These are phyloP conservation scores for Thelonectria blattea DNA, from an alignment of 2,329 filamentous ascomycete genomes.

Conservation along the genomic window DNA sequence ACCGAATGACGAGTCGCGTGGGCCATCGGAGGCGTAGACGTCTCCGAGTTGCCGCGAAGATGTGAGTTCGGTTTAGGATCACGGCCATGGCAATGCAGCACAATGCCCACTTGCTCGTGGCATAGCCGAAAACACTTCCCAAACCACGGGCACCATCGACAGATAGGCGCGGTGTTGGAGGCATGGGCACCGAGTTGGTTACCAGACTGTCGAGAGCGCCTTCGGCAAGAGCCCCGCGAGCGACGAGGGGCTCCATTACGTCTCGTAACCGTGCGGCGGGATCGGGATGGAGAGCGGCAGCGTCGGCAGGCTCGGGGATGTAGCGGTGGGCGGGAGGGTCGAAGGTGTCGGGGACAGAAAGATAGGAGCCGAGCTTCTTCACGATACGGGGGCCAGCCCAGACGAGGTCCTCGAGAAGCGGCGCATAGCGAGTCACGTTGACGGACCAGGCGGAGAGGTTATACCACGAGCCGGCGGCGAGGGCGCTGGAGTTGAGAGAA, in stretches of 20 bases:
- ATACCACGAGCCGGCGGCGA: slow-evolving; percentile 50
- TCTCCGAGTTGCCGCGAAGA: slow-evolving; percentile 88
- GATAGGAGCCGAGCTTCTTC: slow-evolving; percentile 69
- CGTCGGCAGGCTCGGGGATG: slow-evolving; percentile 28
- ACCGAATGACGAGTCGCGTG: slow-evolving; percentile 71
- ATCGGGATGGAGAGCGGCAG: slow-evolving; percentile 31
- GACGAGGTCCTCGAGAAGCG: slow-evolving; percentile 72
- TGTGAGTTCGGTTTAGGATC: slow-evolving; percentile 87
- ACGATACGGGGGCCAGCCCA: slow-evolving; percentile 74
- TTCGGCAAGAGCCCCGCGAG: slow-evolving; percentile 14
- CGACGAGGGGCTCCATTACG: slow-evolving; percentile 39
- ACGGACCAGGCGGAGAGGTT: slow-evolving; percentile 64
- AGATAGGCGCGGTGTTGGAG: slow-evolving; percentile 54
- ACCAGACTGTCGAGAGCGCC: slow-evolving; percentile 21
- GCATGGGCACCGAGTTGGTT: slow-evolving; percentile 22
- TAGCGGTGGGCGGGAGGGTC: slow-evolving; percentile 55
- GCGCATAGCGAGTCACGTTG: slow-evolving; percentile 65
- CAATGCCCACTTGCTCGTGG: slow-evolving; percentile 91
- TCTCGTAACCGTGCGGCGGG: slow-evolving; percentile 35
- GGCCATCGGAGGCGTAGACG: slow-evolving; percentile 79
- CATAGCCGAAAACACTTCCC: slow-evolving; percentile 86
- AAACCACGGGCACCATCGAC: slow-evolving; percentile 71
- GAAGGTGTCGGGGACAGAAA: slow-evolving; percentile 63
- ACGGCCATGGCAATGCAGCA: slow-evolving; percentile 86
- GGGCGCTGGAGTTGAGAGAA: slow-evolving; percentile 18